phyloP scores from a whole-genome alignment of 768 basidiomycete genomes.

The Clavulina sp. region DNA sequence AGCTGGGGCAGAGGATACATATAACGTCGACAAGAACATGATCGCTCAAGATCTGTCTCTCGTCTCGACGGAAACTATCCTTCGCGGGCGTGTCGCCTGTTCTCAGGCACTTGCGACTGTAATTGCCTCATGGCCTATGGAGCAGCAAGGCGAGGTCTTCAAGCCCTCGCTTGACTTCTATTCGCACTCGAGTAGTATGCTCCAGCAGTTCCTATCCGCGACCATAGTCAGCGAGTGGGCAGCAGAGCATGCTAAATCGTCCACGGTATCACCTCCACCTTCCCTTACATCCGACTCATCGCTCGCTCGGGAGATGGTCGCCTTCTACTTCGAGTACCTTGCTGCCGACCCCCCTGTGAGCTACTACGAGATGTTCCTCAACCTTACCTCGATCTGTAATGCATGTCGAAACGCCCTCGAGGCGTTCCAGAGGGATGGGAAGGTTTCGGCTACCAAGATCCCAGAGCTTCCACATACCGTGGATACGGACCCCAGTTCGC shows the following conservation, averaged over 20 bases:
- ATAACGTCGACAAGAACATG: conserved; percentile 96
- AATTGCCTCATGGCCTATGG: conserved; percentile 46
- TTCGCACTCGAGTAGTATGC: conserved; percentile 72
- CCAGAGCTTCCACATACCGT: conserved; percentile 63
- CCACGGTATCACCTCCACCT: neutral
- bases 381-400: conserved; percentile 57
- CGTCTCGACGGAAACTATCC: conserved; percentile 52
- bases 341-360: conserved; percentile 57
- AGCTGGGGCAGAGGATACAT: conserved; percentile 30
- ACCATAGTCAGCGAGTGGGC: conserved; percentile 91
- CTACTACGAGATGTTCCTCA: conserved; percentile 81
- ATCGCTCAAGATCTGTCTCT: conserved; percentile 76
- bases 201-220: conserved; percentile 76
- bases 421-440: conserved; percentile 73
- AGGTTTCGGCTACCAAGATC: conserved; percentile 60
- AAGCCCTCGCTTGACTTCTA: conserved; percentile 62
- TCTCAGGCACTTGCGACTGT: conserved; percentile 61
- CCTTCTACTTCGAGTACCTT: conserved; percentile 52
- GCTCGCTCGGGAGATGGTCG: conserved; percentile 48
- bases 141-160: conserved; percentile 42
- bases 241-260: conserved; percentile 22
- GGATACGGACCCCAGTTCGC: conserved; percentile 48
- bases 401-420: conserved; percentile 71
- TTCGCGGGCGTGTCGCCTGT: conserved; percentile 63
- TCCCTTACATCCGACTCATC: conserved; percentile 37